These are phyloP conservation scores for Carex parvula DNA, from an alignment of 176 grass and related monocot genomes.

Conservation along the genomic window DNA sequence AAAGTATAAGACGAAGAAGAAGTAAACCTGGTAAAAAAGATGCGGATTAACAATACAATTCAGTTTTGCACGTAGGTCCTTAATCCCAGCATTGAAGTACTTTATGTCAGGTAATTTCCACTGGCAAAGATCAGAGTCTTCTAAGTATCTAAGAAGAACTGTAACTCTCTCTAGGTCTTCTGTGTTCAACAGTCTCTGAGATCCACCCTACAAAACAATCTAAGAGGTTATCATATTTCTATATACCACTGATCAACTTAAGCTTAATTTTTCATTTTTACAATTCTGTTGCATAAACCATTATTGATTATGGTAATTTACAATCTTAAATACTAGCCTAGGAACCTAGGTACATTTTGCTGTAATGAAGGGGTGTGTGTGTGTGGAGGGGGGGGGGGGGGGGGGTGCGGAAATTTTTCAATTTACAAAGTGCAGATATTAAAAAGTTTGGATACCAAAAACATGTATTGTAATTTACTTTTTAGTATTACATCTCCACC, in stretches of 20 bases:
- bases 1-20: background rate
- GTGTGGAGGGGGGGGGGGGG: too few species aligned
- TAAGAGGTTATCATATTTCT: conserved; percentile 19
- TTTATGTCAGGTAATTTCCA: conserved; percentile 54
- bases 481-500: background rate
- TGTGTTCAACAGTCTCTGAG: conserved; percentile 36
- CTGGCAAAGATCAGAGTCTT: conserved; percentile 61
- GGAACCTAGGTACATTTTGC: background rate
- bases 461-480: background rate
- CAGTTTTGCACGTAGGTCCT: conserved; percentile 55
- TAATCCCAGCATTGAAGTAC: conserved; percentile 65
- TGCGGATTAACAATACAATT: conserved; percentile 79
- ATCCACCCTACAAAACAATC: conserved; percentile 27
- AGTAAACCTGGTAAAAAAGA: conserved; percentile 74
- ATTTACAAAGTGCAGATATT: too few species aligned
- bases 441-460: too few species aligned
- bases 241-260: conserved; percentile 9
- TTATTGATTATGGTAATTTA: background rate
- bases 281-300: background rate
- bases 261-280: background rate
- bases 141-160: conserved; percentile 58
- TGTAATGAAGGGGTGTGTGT: background rate
- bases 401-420: background rate
- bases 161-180: conserved; percentile 44
- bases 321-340: background rate